A percentile compares a stretch with the other conserved stretches of the same genome.
These are phyloP conservation scores for Aspergillus sp. DNA, from an alignment of 2,329 filamentous ascomycete species.

Conservation along the genomic window DNA sequence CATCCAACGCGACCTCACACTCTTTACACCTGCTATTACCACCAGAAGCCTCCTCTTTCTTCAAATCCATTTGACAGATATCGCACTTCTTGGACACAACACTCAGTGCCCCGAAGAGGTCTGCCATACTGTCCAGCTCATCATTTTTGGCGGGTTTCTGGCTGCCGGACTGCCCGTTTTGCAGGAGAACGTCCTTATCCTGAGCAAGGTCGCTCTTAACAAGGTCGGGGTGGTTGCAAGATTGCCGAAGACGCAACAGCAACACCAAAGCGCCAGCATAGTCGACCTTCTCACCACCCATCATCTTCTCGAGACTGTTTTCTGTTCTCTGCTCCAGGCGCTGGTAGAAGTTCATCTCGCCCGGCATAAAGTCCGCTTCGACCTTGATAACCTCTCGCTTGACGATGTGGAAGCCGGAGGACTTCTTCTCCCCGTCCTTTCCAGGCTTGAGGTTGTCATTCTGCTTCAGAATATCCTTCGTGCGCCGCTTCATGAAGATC, in stretches of 20 bases:
- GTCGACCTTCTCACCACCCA: conserved; percentile 75
- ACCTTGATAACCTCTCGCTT: conserved; percentile 85
- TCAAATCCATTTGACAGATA: conserved; percentile 74
- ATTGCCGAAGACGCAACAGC: conserved; percentile 85
- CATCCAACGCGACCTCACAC: conserved; percentile 74
- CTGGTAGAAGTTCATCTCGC: conserved; percentile 83
- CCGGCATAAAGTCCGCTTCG: conserved; percentile 72
- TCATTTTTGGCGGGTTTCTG: conserved; percentile 56
- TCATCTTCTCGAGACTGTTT: conserved; percentile 83
- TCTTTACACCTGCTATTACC: conserved; percentile 67
- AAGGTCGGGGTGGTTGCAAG: conserved; percentile 90
- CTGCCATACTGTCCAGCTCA: conserved; percentile 79
- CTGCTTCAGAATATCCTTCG: conserved; percentile 92
- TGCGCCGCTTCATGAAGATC: conserved; percentile 98
- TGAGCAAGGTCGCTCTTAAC: conserved; percentile 82
- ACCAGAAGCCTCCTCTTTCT: conserved; percentile 54
- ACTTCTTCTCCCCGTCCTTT: conserved; percentile 51
- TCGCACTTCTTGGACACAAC: conserved; percentile 78
- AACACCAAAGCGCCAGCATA: conserved; percentile 94
- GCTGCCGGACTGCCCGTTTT: conserved; percentile 56
- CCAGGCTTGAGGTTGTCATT: conserved; percentile 79
- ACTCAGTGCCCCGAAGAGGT: conserved; percentile 81
- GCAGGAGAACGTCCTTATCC: conserved; percentile 81
- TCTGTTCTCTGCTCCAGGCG: conserved; percentile 82
- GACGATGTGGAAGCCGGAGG: conserved; percentile 81